Base-by-base conservation (phyloP, 306 rosid genomes). In the Rosa lucieae region DNA sequence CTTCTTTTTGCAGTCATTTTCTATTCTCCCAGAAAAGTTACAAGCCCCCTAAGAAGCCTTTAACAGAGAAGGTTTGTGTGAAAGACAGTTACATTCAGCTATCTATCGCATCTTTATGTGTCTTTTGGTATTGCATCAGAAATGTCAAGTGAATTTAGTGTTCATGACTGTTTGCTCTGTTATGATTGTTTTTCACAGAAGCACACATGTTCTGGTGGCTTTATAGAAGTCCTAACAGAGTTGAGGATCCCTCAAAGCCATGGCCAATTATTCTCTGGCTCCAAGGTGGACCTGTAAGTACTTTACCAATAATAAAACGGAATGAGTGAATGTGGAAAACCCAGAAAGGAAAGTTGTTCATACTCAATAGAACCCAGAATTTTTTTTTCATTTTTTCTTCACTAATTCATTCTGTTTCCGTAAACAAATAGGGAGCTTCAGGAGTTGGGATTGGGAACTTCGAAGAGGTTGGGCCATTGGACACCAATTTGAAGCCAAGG, bases 161-260 rank as follows among this genome's bases (percentile, higher is more conserved):
- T 4, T 67, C 21, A 49, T 77, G 17, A 70, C 5, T 39, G 21
- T 35, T 39, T 55, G 37, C 59, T 26, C 42, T 3, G 39, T 23
- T 48, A 43, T 47, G 53, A 10, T 69, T 82, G 51, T 17, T 5
- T 47, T 37, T 77, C 52, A 26, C 91, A 95, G 98, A 95, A 88
- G 98, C 98, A 17, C 96, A 95, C 81, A 88, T 95, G 96, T 95
- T 95, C 80, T 95, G 98, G 98, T 95, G 99, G 99, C 93, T 84
- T 61, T 95, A 95, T 75, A 88, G 46, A 83, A 95, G 99, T 82
- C 94, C 98, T 2, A 77, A 85, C 72, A 91, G 97, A 91, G 96
- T 95, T 72, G 89, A 95, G 26, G 77, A 89, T 73, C 84, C 90
- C 10, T 85, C 92, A 17, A 95, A 91, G 82, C 96, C 98, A 77